These are phyloP conservation scores for Cytospora chrysosperma DNA, from an alignment of 2,329 filamentous ascomycete species.

Conservation along the genomic window DNA sequence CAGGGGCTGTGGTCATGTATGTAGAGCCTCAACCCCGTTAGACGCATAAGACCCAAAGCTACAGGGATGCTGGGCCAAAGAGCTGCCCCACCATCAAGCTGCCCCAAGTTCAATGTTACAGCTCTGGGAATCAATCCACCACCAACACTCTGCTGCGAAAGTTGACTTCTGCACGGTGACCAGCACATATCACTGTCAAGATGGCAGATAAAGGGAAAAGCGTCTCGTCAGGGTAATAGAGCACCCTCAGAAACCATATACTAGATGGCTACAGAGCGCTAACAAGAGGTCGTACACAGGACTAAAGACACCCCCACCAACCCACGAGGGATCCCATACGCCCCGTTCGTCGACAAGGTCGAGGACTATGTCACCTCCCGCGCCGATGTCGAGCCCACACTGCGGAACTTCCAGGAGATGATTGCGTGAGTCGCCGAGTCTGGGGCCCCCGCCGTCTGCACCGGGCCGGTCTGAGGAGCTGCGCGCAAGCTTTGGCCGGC, in stretches of 20 bases:
- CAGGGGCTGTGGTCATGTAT: neutral
- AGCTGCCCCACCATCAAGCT: constrained; percentile 18
- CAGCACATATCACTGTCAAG: constrained; percentile 3
- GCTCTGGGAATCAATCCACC: neutral
- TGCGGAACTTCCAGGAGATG: constrained; percentile 89
- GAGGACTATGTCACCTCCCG: constrained; percentile 82
- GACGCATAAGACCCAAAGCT: constrained; percentile 3
- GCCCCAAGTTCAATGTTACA: neutral
- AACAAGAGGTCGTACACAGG: constrained; percentile 4
- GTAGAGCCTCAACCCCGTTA: constrained; percentile 3
- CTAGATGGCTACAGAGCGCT: neutral
- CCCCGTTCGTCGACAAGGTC: constrained; percentile 83
- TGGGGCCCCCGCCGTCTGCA: neutral
- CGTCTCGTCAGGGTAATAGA: constrained; percentile 35
- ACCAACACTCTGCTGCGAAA: neutral
- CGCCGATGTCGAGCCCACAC: constrained; percentile 74
- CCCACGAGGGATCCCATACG: constrained; percentile 77
- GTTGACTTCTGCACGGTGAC: neutral
- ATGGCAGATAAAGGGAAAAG: constrained; percentile 45
- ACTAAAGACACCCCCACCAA: constrained; percentile 64
- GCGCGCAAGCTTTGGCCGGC: neutral
- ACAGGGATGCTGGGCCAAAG: neutral
- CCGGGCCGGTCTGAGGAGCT: neutral
- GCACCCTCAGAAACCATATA: neutral
- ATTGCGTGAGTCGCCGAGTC: constrained; percentile 65